These are phyloP conservation scores for Fusarium kyushuense DNA, from an alignment of 2,329 filamentous ascomycete genomes.

Conservation along the genomic window DNA sequence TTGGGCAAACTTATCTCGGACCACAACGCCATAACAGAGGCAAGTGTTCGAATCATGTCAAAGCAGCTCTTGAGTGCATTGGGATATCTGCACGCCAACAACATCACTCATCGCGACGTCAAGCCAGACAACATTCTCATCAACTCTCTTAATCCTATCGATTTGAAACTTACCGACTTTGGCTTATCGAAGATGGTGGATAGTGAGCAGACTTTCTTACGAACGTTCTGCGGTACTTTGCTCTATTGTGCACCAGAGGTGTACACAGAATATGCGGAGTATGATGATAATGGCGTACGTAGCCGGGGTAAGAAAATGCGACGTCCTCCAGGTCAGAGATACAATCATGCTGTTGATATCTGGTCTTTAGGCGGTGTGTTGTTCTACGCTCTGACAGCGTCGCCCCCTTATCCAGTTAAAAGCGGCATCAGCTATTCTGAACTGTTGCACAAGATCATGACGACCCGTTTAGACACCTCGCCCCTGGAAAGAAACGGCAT, in stretches of 20 bases:
- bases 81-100: slow-evolving; percentile 85
- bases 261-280: slow-evolving; percentile 78
- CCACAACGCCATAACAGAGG: slow-evolving; percentile 73
- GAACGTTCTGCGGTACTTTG: slow-evolving; percentile 95
- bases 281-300: slow-evolving; percentile 76
- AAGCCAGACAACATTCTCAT: slow-evolving; percentile 98
- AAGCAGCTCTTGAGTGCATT: slow-evolving; percentile 83
- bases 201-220: slow-evolving; percentile 89
- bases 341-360: slow-evolving; percentile 92
- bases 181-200: slow-evolving; percentile 95
- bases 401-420: slow-evolving; percentile 84
- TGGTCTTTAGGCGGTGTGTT: slow-evolving; percentile 96
- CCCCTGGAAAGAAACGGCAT: slow-evolving; percentile 71
- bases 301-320: slow-evolving; percentile 73
- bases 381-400: slow-evolving; percentile 84
- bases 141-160: slow-evolving; percentile 75
- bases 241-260: slow-evolving; percentile 97
- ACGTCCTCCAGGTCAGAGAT: slow-evolving; percentile 72
- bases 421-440: slow-evolving; percentile 81
- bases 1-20: slow-evolving; percentile 78
- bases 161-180: slow-evolving; percentile 95
- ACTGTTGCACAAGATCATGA: slow-evolving; percentile 90
- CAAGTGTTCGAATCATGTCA: slow-evolving; percentile 77
- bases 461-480: slow-evolving; percentile 72
- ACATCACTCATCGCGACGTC: slow-evolving; percentile 97